Evolutionary conservation across 208 protist genomes (phyloP), one percentile per base, ranked within the genome.

Genomic region (Wallacemonas collosoma): DNA sequence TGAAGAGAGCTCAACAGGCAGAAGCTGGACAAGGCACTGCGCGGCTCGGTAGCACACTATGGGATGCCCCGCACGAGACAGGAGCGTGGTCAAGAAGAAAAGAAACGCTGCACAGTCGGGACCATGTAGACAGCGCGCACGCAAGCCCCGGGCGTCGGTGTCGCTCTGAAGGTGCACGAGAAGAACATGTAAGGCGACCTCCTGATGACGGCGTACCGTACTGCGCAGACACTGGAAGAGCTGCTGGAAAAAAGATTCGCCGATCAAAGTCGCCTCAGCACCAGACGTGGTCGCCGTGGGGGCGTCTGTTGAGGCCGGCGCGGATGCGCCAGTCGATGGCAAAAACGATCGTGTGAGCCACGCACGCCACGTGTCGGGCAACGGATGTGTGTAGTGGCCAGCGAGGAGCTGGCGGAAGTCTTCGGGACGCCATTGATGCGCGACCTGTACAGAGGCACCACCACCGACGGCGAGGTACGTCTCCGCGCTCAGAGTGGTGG

Each of bases 121-220:
- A 14, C 86, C 82, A 65, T 75, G 73, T n/a, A 81, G 44, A 66
- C 81, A 91, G 40, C 82, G 76, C 64, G 77, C 72, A 26, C 78
- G 63, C 60, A 91, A 63, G 40, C 60, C 69, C 14, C 43, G 43
- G 35, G 76, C 70, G 15, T 62, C 36, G 26, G 26, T 26, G 3
- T 47, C 54, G 58, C 53, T 44, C 39, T 65, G 50, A 9, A 89
- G 77, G 40, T 82, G 87, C n/a, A 63, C 61, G 15, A 68, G 40
- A 11, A 92, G 75, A 3, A 77, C 77, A 2, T 75, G 58, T 45
- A 85, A 76, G 6, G 79, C 87, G 44, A 80, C 61, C 39, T 86
- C 79, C 53, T 86, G 83, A 63, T 92, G 87, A 17, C 68, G 75
- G 14, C 79, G 78, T 51, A 89, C 87, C 15, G 79, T 83, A 57